A percentile compares a stretch with the other conserved stretches of the same genome.
Conservation (phyloP, 345 rosid species). For the Xanthoceras sorbifolium region DNA sequence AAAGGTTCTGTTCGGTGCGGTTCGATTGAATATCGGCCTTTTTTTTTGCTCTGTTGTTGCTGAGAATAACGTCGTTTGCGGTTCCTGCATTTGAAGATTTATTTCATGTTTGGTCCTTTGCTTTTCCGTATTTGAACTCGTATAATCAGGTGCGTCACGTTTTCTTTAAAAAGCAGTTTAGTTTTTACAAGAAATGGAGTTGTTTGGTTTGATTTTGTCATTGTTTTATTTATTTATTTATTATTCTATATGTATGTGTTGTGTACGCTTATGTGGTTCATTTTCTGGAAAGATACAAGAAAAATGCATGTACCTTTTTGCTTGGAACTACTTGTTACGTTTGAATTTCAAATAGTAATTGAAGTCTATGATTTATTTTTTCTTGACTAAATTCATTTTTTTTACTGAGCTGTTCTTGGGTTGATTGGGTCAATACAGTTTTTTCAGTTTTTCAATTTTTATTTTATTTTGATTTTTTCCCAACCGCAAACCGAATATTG, state of each 20-base stretch:
- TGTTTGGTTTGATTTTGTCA: not conserved
- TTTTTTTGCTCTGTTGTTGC: not conserved
- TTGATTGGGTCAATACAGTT: constrained; percentile 25
- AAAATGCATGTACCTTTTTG: constrained; percentile 2
- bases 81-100: constrained; percentile 25
- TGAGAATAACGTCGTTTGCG: not conserved
- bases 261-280: not conserved
- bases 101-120: constrained; percentile 7
- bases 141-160: constrained; percentile 17
- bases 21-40: too few species aligned
- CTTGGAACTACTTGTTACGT: not conserved
- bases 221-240: too few species aligned
- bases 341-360: not conserved
- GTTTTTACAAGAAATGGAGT: constrained; percentile 13
- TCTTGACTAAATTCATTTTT: too few species aligned
- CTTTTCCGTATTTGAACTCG: constrained; percentile 12
- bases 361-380: too few species aligned
- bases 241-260: not conserved
- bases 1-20: not conserved
- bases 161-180: not conserved
- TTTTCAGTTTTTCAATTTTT: constrained; percentile 26
- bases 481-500: constrained; percentile 18
- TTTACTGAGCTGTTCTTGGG: constrained; percentile 1
- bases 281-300: not conserved
- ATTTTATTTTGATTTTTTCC: constrained; percentile 22